Evolutionary conservation across 2,329 filamentous ascomycete genomes (phyloP).

Genomic region (Botrytis paeoniae): DNA sequence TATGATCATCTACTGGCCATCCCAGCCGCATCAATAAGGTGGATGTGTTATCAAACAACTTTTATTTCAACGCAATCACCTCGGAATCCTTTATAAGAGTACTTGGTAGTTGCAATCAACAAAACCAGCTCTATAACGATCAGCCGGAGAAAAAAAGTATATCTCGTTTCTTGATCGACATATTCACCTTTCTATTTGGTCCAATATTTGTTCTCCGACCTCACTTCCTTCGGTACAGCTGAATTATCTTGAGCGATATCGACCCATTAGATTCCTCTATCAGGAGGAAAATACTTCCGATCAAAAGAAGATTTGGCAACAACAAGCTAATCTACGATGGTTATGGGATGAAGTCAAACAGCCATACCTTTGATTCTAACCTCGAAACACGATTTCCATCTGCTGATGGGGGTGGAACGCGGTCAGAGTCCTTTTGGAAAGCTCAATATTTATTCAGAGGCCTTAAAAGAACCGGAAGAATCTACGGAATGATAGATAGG

Average conservation of each 20-base stretch:
- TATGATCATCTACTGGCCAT: neutral
- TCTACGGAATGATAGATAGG: neutral
- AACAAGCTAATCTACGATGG: neutral
- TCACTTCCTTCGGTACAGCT: neutral
- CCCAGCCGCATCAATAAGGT: no score
- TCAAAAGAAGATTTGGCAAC: neutral
- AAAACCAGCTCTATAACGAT: neutral
- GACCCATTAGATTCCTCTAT: neutral
- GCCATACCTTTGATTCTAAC: neutral
- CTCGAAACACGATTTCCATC: neutral
- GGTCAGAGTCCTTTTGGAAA: neutral
- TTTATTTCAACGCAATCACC: no score
- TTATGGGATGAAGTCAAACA: neutral
- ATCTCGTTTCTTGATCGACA: neutral
- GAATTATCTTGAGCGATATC: neutral
- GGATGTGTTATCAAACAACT: neutral
- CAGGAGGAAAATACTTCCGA: neutral
- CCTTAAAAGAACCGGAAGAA: neutral
- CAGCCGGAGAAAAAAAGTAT: neutral
- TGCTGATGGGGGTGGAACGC: neutral
- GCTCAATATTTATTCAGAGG: neutral
- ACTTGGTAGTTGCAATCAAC: neutral
- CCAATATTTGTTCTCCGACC: neutral
- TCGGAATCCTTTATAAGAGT: no score
- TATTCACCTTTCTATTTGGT: neutral